Conservation (phyloP, 768 basidiomycete species). For the Heimioporus sp. region DNA sequence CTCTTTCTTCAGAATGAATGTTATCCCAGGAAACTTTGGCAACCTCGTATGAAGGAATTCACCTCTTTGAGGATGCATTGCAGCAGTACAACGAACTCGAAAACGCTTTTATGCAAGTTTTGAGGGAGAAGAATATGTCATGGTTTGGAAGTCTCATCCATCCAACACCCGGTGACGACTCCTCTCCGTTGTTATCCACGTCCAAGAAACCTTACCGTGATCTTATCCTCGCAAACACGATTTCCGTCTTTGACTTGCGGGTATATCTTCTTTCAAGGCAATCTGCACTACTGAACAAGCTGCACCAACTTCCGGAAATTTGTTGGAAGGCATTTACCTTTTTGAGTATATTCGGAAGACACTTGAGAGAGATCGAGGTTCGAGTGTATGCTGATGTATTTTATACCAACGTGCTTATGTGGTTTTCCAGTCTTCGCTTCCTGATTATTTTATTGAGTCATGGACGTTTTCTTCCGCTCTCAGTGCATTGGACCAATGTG, state of each 20-base stretch:
- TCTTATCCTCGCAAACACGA: slow-evolving; percentile 83
- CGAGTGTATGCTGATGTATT: slow-evolving; percentile 9
- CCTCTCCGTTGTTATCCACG: slow-evolving; percentile 72
- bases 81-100: slow-evolving; percentile 92
- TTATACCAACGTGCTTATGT: slow-evolving; percentile 17
- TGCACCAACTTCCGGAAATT: slow-evolving; percentile 68
- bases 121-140: slow-evolving; percentile 79
- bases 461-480: slow-evolving; percentile 93
- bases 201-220: slow-evolving; percentile 85
- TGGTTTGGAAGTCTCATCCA: slow-evolving; percentile 91
- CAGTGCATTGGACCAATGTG: slow-evolving; percentile 78
- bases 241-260: slow-evolving; percentile 92
- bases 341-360: slow-evolving; percentile 71
- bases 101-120: slow-evolving; percentile 68
- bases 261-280: slow-evolving; percentile 88
- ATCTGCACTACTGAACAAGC: slow-evolving; percentile 68
- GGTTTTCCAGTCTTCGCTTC: slow-evolving; percentile 44
- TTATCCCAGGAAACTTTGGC: slow-evolving; percentile 84
- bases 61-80: slow-evolving; percentile 85
- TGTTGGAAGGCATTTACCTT: slow-evolving; percentile 71
- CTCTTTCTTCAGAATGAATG: neutral
- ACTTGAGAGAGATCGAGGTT: slow-evolving; percentile 76
- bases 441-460: slow-evolving; percentile 79
- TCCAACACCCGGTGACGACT: slow-evolving; percentile 69
- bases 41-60: slow-evolving; percentile 86